Conservation (phyloP, 257 asterid genomes). For the Solanum okadae region DNA sequence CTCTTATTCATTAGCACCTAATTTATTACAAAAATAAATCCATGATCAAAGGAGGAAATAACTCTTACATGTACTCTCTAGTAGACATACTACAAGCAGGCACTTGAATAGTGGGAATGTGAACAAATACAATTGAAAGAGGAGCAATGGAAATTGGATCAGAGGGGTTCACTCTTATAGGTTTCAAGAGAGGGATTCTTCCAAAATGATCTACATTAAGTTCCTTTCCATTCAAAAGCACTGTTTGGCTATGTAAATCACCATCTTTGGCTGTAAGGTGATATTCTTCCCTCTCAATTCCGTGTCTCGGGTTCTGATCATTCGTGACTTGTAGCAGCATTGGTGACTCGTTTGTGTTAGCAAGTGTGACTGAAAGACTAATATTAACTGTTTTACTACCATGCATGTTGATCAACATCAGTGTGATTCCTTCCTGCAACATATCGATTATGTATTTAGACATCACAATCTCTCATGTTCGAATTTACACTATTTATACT, state of each 20-base stretch:
- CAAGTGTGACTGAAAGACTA: slow-evolving; percentile 28
- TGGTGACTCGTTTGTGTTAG: slow-evolving; percentile 10
- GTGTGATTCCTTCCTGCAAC: slow-evolving; percentile 53
- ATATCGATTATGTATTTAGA: background rate
- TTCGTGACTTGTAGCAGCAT: background rate
- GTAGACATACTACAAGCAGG: slow-evolving; percentile 40
- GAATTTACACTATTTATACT: slow-evolving; percentile 4
- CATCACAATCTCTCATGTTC: background rate
- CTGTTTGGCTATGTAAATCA: slow-evolving; percentile 64
- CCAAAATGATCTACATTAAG: slow-evolving; percentile 39
- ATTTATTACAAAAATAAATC: background rate
- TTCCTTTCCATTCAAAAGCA: slow-evolving; percentile 61
- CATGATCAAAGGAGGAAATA: background rate
- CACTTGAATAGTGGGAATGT: slow-evolving; percentile 39
- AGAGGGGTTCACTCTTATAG: slow-evolving; percentile 25
- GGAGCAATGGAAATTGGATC: slow-evolving; percentile 53
- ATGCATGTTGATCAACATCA: slow-evolving; percentile 75
- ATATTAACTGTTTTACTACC: slow-evolving; percentile 34
- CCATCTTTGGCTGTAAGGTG: slow-evolving; percentile 64
- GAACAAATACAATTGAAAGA: slow-evolving; percentile 59
- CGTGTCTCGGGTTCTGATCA: background rate
- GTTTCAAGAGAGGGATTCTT: slow-evolving; percentile 51
- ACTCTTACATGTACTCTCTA: background rate
- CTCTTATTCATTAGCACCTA: too few relatives aligned
- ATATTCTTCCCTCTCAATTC: slow-evolving; percentile 53